Percentiles rank a stretch among this genome's conserved stretches.
phyloP scores from a whole-genome alignment of 2,329 filamentous ascomycete genomes.

The Nannizziopsis arthrosporioides region DNA sequence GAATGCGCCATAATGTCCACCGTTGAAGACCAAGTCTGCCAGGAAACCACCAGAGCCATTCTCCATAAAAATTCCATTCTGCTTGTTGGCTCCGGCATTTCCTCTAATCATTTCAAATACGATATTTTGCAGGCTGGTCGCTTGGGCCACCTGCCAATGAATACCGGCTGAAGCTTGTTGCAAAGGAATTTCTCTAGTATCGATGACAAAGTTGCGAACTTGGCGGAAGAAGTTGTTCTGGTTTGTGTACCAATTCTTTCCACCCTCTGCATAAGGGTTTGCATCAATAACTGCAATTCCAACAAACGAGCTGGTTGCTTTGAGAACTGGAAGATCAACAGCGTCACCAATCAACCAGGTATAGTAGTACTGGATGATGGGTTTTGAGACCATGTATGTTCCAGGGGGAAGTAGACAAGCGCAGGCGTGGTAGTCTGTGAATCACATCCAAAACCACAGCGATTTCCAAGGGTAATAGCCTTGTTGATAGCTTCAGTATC shows the following conservation, averaged over 20 bases:
- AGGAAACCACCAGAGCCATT: constrained; percentile 78
- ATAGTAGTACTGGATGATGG: constrained; percentile 77
- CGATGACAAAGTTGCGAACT: constrained; percentile 70
- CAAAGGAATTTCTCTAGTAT: constrained; percentile 49
- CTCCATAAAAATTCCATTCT: constrained; percentile 73
- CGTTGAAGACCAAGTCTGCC: constrained; percentile 71
- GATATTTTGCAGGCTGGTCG: constrained; percentile 69
- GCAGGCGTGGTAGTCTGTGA: constrained; percentile 75
- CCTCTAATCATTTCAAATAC: constrained; percentile 66
- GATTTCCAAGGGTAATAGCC: constrained; percentile 63
- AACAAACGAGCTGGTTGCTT: constrained; percentile 57
- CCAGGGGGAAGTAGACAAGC: constrained; percentile 82
- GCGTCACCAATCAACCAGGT: constrained; percentile 85
- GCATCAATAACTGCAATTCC: constrained; percentile 86
- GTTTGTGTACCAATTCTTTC: constrained; percentile 66
- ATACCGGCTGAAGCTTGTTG: constrained; percentile 53
- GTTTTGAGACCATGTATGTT: constrained; percentile 68
- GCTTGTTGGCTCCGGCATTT: constrained; percentile 51
- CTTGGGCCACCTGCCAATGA: constrained; percentile 79
- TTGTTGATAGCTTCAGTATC: constrained; percentile 81
- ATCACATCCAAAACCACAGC: constrained; percentile 72
- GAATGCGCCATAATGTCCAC: constrained; percentile 65
- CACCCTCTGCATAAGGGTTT: constrained; percentile 63
- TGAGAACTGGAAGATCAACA: constrained; percentile 58
- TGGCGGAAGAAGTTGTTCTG: constrained; percentile 76